Conservation (phyloP, 75 land plant genomes). For the Sequoiadendron giganteum region DNA sequence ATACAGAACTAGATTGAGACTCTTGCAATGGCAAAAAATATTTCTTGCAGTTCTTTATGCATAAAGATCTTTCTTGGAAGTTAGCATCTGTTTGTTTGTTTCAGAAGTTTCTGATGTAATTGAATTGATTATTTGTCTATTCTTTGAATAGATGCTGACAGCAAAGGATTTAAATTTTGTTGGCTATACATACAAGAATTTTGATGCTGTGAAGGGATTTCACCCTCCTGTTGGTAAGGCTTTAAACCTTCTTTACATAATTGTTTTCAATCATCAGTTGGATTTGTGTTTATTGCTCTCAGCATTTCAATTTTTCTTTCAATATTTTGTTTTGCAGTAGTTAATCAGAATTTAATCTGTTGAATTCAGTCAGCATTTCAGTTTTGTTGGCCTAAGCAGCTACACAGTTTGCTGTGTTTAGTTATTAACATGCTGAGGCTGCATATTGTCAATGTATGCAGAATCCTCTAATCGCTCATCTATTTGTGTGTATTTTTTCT, state of each 20-base stretch:
- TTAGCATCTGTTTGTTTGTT: background rate
- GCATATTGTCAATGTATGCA: background rate
- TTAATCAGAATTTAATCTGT: background rate
- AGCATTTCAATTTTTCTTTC: background rate
- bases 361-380: background rate
- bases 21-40: background rate
- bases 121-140: constrained; percentile 3
- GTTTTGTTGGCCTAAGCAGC: background rate
- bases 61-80: background rate
- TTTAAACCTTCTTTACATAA: background rate
- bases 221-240: constrained; percentile 29
- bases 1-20: background rate
- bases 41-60: background rate
- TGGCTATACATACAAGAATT: constrained; percentile 78
- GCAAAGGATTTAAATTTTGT: constrained; percentile 75
- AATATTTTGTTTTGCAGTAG: background rate
- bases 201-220: constrained; percentile 64
- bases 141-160: constrained; percentile 31
- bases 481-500: background rate
- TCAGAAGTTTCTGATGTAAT: background rate
- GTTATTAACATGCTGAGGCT: background rate
- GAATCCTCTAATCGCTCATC: background rate
- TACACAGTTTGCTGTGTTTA: background rate
- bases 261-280: background rate
- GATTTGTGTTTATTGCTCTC: background rate